These are phyloP conservation scores for Mucor indicus DNA, from an alignment of 371 early-diverging fungal species.

Conservation along the genomic window DNA sequence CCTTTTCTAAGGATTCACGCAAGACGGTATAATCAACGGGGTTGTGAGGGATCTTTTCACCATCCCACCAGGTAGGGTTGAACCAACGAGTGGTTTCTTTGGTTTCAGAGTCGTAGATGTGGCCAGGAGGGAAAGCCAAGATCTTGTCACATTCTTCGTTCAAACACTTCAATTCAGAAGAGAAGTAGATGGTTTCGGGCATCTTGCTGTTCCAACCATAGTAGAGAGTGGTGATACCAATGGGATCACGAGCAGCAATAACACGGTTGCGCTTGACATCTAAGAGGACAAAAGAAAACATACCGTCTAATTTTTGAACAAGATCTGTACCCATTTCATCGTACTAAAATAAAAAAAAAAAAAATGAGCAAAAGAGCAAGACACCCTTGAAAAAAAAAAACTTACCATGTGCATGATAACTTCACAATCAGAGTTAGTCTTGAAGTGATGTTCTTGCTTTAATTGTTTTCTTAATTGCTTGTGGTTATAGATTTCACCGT, in stretches of 20 bases:
- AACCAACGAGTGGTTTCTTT: conserved; percentile 82
- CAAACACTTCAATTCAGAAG: conserved; percentile 92
- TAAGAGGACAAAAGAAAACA: conserved; percentile 92
- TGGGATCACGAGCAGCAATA: conserved; percentile 93
- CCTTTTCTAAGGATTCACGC: conserved; percentile 75
- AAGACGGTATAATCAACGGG: conserved; percentile 67
- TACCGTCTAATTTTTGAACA: conserved; percentile 86
- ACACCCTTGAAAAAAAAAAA: too few species aligned
- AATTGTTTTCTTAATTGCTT: conserved; percentile 74
- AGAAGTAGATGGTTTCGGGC: conserved; percentile 87
- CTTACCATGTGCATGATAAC: conserved; percentile 90
- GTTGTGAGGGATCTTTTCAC: conserved; percentile 47
- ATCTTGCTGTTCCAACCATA: conserved; percentile 81
- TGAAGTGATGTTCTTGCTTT: conserved; percentile 70
- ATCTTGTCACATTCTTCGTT: conserved; percentile 95
- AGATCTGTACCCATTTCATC: conserved; percentile 80
- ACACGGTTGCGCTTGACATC: conserved; percentile 79
- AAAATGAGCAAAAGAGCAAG: too few species aligned
- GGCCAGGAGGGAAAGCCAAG: conserved; percentile 94
- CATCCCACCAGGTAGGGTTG: conserved; percentile 87
- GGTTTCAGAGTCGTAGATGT: conserved; percentile 79
- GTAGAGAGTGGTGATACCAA: conserved; percentile 97
- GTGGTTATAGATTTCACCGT: conserved; percentile 99
- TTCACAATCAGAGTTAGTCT: conserved; percentile 96
- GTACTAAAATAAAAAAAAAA: conserved; percentile 57